phyloP scores from a whole-genome alignment of 2,329 filamentous ascomycete genomes.

The Aspergillus caelatus region DNA sequence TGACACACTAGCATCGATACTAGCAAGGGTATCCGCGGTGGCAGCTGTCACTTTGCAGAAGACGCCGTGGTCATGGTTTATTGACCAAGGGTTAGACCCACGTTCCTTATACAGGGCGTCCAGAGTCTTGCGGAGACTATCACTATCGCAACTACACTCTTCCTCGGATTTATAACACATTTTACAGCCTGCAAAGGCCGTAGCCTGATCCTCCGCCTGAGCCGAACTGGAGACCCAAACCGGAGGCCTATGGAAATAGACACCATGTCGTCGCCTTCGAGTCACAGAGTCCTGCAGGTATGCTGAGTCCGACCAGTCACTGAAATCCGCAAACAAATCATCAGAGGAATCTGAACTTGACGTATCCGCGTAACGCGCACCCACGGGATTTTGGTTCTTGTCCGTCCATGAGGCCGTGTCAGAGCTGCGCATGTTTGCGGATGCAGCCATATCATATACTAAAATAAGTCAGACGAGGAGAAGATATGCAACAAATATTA shows the following conservation, averaged over 20 bases:
- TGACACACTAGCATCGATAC: slow-evolving; percentile 1
- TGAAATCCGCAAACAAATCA: slow-evolving; percentile 6
- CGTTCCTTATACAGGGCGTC: not conserved
- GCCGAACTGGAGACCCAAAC: slow-evolving; percentile 27
- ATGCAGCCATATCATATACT: slow-evolving; percentile 1
- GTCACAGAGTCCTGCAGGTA: slow-evolving; percentile 26
- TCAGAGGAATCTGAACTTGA: slow-evolving; percentile 2
- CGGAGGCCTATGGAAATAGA: slow-evolving; percentile 36
- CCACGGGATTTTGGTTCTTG: not conserved
- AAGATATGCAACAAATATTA: not conserved
- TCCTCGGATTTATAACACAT: not conserved
- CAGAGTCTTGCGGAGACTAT: not conserved
- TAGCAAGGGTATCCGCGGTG: slow-evolving; percentile 1
- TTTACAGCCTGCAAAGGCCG: not conserved
- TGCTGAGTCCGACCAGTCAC: slow-evolving; percentile 13
- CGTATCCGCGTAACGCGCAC: not conserved
- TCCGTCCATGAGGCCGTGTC: not conserved
- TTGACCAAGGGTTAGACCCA: not conserved
- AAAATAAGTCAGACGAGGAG: not conserved
- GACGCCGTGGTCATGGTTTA: not conserved
- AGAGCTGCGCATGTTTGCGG: not conserved
- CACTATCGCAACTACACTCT: not conserved
- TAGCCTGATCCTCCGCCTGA: slow-evolving; percentile 8
- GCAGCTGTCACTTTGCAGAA: slow-evolving; percentile 8
- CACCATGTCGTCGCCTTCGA: slow-evolving; percentile 31